Evolutionary conservation across 1,284 basidiomycete species (phyloP).

Genomic region (Papiliotrema fonsecae): DNA sequence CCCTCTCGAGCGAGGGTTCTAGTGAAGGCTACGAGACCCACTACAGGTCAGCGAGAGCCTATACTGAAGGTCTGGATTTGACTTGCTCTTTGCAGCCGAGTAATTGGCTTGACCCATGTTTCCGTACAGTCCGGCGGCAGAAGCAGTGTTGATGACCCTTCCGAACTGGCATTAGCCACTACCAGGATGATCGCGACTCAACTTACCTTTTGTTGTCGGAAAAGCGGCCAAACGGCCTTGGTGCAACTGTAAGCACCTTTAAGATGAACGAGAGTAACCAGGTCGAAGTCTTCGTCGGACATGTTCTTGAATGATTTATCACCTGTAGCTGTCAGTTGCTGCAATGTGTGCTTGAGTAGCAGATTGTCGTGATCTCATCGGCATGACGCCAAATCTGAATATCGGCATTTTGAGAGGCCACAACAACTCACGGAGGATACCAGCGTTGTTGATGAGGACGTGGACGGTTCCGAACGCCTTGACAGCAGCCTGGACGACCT

Average conservation of each 20-base stretch:
- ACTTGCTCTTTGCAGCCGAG: constrained; percentile 51
- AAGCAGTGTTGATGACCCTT: constrained; percentile 86
- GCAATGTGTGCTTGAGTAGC: neutral
- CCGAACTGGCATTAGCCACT: constrained; percentile 56
- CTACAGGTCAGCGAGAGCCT: constrained; percentile 39
- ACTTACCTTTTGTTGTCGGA: constrained; percentile 76
- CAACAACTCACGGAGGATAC: constrained; percentile 67
- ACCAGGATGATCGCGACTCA: neutral
- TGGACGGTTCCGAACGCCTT: constrained; percentile 80
- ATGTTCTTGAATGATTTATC: constrained; percentile 79
- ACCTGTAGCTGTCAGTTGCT: constrained; percentile 23
- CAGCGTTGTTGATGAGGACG: constrained; percentile 93
- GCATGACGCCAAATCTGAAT: too few species aligned
- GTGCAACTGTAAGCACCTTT: constrained; percentile 94
- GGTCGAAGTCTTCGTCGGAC: constrained; percentile 80
- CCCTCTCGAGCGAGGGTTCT: constrained; percentile 89
- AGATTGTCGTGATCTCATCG: too few species aligned
- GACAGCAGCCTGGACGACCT: constrained; percentile 77
- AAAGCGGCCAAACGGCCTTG: constrained; percentile 93
- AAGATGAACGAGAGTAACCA: constrained; percentile 82
- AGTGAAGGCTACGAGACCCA: constrained; percentile 84
- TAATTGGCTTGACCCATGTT: constrained; percentile 96
- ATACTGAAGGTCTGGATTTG: neutral
- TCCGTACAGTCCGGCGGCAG: constrained; percentile 57
- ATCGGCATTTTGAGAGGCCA: too few species aligned